These are phyloP conservation scores for Cryphonectria japonica DNA, from an alignment of 2,329 filamentous ascomycete genomes.

Conservation along the genomic window DNA sequence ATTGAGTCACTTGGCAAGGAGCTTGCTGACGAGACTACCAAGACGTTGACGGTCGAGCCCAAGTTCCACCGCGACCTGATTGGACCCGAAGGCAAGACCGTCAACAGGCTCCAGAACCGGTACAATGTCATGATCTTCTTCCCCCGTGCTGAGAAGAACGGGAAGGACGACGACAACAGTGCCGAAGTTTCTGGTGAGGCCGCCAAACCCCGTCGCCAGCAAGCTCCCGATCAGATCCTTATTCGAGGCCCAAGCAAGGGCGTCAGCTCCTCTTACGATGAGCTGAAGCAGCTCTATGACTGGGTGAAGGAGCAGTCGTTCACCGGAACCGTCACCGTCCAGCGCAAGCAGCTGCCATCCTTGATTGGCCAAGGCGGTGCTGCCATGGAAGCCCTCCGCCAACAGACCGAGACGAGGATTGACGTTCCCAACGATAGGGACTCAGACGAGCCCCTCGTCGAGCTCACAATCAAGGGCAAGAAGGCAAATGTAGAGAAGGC, in stretches of 20 bases:
- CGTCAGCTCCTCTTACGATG: constrained; percentile 87
- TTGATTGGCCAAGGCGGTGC: constrained; percentile 89
- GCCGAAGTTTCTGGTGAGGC: constrained; percentile 71
- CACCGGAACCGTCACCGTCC: constrained; percentile 78
- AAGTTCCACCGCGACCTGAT: constrained; percentile 96
- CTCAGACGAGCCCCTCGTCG: constrained; percentile 70
- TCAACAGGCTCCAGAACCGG: constrained; percentile 88
- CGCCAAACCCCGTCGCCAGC: constrained; percentile 68
- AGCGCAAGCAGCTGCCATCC: constrained; percentile 90
- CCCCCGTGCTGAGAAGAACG: constrained; percentile 68
- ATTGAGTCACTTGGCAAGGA: constrained; percentile 80
- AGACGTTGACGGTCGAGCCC: constrained; percentile 86
- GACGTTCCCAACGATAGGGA: constrained; percentile 86
- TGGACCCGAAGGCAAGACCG: constrained; percentile 81
- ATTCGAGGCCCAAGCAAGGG: constrained; percentile 91
- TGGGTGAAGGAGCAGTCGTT: constrained; percentile 89
- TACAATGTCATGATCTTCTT: constrained; percentile 97
- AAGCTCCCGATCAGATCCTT: constrained; percentile 85
- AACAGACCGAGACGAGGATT: constrained; percentile 83
- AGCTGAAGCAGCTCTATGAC: constrained; percentile 85
- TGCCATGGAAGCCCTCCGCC: constrained; percentile 87
- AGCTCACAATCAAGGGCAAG: constrained; percentile 90
- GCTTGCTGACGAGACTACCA: constrained; percentile 87
- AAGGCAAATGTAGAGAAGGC: constrained; percentile 89
- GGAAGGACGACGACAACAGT: constrained; percentile 69